phyloP scores from a whole-genome alignment of 2,329 filamentous ascomycete species.

The Fusarium sp. region DNA sequence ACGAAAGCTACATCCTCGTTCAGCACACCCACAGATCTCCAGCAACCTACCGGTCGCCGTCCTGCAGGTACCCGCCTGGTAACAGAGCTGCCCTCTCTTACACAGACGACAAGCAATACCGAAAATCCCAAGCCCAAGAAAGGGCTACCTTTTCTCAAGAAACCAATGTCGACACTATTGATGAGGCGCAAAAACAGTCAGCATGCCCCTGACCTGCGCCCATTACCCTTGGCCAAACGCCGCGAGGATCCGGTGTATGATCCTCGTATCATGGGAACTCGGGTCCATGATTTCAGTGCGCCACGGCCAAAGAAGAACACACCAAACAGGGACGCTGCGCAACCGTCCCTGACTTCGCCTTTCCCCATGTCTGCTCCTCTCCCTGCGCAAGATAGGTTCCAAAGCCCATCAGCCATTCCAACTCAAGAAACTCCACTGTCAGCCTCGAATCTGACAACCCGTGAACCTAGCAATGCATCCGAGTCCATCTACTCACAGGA shows the following conservation, averaged over 20 bases:
- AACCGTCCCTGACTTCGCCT: slow-evolving; percentile 22
- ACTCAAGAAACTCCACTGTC: slow-evolving; percentile 16
- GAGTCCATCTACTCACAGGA: slow-evolving; percentile 46
- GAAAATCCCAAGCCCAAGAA: slow-evolving; percentile 63
- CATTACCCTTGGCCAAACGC: slow-evolving; percentile 54
- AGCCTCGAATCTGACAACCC: slow-evolving; percentile 41
- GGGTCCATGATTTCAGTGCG: slow-evolving; percentile 73
- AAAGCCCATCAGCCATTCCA: slow-evolving; percentile 7
- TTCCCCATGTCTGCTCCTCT: slow-evolving; percentile 27
- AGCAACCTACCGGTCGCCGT: slow-evolving; percentile 56
- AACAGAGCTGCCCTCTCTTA: slow-evolving; percentile 51
- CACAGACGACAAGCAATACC: slow-evolving; percentile 46
- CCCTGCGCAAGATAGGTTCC: slow-evolving; percentile 32
- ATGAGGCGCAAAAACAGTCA: slow-evolving; percentile 67
- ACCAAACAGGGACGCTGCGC: slow-evolving; percentile 27
- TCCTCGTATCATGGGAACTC: slow-evolving; percentile 71
- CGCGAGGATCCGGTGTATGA: slow-evolving; percentile 65
- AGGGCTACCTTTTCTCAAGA: slow-evolving; percentile 67
- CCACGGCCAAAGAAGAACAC: slow-evolving; percentile 59
- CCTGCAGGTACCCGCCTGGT: slow-evolving; percentile 55
- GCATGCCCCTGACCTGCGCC: slow-evolving; percentile 56
- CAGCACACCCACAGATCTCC: slow-evolving; percentile 61
- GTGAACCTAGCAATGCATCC: slow-evolving; percentile 48
- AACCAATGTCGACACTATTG: slow-evolving; percentile 68
- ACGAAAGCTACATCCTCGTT: slow-evolving; percentile 55